These are phyloP conservation scores for Chalaropsis thielavioides DNA, from an alignment of 2,329 filamentous ascomycete genomes.

Conservation along the genomic window DNA sequence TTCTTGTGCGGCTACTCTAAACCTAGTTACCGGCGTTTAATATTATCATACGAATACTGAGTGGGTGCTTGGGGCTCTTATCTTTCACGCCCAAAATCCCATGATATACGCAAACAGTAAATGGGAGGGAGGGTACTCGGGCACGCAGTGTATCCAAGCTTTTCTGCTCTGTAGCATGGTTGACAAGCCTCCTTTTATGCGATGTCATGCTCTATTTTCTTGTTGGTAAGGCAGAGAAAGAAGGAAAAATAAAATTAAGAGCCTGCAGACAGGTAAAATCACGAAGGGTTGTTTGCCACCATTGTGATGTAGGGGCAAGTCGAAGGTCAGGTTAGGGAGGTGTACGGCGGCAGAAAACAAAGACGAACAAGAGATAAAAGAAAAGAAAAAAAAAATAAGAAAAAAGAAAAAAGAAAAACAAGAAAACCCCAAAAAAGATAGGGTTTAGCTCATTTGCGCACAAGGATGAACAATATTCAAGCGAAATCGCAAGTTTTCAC, in stretches of 20 bases:
- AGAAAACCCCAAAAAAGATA: background rate
- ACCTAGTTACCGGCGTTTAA: background rate
- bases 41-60: background rate
- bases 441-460: background rate
- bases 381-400: no score
- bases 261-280: no score
- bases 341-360: background rate
- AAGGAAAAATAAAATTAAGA: no score
- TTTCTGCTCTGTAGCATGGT: background rate
- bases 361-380: background rate
- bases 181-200: slow-evolving; percentile 1
- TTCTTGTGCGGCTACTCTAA: background rate
- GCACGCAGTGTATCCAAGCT: background rate
- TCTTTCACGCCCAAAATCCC: background rate
- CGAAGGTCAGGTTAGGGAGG: background rate
- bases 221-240: background rate
- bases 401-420: no score
- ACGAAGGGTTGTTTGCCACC: background rate
- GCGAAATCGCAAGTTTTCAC: background rate
- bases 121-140: background rate
- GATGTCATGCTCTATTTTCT: background rate
- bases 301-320: background rate
- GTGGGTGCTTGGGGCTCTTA: background rate
- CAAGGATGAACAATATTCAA: background rate
- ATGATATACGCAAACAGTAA: background rate